These are phyloP conservation scores for Filosporella fistucella DNA, from an alignment of 495 filamentous ascomycete species.

Conservation along the genomic window DNA sequence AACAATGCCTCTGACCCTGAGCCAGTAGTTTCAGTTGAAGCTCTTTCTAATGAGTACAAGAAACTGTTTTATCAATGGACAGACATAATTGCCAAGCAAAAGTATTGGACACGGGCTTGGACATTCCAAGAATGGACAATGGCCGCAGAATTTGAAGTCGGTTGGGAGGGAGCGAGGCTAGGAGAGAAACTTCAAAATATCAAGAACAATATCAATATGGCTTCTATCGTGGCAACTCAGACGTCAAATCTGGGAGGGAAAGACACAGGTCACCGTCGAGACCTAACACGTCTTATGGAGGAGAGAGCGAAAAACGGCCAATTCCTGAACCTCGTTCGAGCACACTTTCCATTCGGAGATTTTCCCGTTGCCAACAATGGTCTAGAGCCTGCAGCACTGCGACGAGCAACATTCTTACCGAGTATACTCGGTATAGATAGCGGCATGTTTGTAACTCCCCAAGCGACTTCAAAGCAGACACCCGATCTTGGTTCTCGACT, in stretches of 20 bases:
- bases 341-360: not conserved
- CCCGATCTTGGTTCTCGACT: not conserved
- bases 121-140: constrained; percentile 2
- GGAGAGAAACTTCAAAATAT: not conserved
- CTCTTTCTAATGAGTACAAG: not conserved
- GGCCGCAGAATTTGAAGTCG: constrained; percentile 2
- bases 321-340: not conserved
- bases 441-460: not conserved
- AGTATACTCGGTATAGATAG: not conserved
- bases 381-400: not conserved
- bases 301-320: not conserved
- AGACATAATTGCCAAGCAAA: not conserved
- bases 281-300: not conserved
- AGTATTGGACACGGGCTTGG: constrained; percentile 1
- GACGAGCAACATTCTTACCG: not conserved
- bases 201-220: constrained; percentile 2
- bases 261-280: not conserved
- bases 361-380: not conserved
- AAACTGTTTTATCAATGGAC: not conserved
- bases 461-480: not conserved
- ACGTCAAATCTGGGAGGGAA: not conserved
- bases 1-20: no score
- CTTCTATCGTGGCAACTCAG: not conserved
- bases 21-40: no score
- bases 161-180: not conserved